Conservation (phyloP, 2,329 filamentous ascomycete species). For the Colletotrichum camelliae region DNA sequence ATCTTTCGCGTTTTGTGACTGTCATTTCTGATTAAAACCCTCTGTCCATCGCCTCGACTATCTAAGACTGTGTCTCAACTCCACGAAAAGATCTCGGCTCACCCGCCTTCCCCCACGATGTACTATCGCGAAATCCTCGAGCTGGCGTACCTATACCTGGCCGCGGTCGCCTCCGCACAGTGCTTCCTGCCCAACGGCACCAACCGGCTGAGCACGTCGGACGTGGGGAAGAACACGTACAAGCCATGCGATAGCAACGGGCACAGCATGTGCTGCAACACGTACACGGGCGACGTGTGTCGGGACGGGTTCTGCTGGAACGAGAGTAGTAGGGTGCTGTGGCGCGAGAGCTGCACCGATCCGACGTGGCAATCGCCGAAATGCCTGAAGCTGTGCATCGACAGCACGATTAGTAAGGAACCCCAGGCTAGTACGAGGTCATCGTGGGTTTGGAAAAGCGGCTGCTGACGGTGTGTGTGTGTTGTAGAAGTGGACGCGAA, state of each 20-base stretch:
- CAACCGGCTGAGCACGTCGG: neutral
- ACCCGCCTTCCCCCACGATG: neutral
- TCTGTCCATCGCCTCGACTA: neutral
- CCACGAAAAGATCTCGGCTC: neutral
- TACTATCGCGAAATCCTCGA: neutral
- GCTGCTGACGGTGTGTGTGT: neutral
- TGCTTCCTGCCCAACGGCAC: constrained; percentile 12
- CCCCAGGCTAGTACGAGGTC: neutral
- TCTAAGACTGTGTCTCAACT: neutral
- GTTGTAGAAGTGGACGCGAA: neutral
- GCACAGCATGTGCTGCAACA: constrained; percentile 14
- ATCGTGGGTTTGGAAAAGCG: rapidly evolving
- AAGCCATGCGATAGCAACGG: neutral
- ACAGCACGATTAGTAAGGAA: neutral
- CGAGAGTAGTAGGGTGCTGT: neutral
- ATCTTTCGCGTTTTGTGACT: neutral
- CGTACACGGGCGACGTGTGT: neutral
- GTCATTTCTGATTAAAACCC: neutral
- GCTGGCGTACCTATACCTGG: neutral
- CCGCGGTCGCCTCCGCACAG: neutral
- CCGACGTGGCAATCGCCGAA: constrained; percentile 24
- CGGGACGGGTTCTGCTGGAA: constrained; percentile 11
- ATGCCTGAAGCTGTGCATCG: constrained; percentile 26
- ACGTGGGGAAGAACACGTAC: neutral
- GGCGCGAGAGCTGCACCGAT: constrained; percentile 28